These are phyloP conservation scores for Platanus orientalis DNA, from an alignment of 164 flowering plant genomes.

Conservation along the genomic window DNA sequence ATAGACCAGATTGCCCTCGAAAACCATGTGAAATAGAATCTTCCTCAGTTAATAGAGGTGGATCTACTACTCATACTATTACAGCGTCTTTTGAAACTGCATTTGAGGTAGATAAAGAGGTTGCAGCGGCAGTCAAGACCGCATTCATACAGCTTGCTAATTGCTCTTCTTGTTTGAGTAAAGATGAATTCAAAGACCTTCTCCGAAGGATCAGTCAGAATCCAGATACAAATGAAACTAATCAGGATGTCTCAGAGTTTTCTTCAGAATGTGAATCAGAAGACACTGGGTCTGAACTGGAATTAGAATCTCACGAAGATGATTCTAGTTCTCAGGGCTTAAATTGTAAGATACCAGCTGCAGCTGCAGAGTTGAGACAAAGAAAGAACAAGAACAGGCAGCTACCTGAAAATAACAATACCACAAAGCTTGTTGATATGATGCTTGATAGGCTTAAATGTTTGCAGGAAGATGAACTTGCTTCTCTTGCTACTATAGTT, in stretches of 20 bases:
- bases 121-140: slow-evolving; percentile 78
- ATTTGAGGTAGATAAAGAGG: slow-evolving; percentile 91
- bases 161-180: slow-evolving; percentile 40
- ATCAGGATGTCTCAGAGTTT: slow-evolving; percentile 31
- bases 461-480: slow-evolving; percentile 77
- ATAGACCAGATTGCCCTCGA: slow-evolving; percentile 49
- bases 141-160: slow-evolving; percentile 69
- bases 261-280: slow-evolving; percentile 57
- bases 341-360: slow-evolving; percentile 10
- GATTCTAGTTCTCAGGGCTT: slow-evolving; percentile 9
- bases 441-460: slow-evolving; percentile 76
- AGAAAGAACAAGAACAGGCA: slow-evolving; percentile 29
- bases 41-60: slow-evolving; percentile 44
- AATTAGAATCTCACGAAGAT: slow-evolving; percentile 18
- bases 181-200: slow-evolving; percentile 59
- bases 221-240: slow-evolving; percentile 48
- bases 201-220: slow-evolving; percentile 66
- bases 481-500: slow-evolving; percentile 90
- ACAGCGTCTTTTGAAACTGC: slow-evolving; percentile 86
- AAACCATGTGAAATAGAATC: slow-evolving; percentile 53
- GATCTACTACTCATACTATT: slow-evolving; percentile 61
- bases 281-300: slow-evolving; percentile 38
- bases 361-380: slow-evolving; percentile 4
- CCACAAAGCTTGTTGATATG: slow-evolving; percentile 48
- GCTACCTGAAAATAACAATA: slow-evolving; percentile 26